Evolutionary conservation across 352 stramenopile genomes (phyloP), one percentile per base, ranked within the genome.

Genomic region (Phytophthora palmivora): DNA sequence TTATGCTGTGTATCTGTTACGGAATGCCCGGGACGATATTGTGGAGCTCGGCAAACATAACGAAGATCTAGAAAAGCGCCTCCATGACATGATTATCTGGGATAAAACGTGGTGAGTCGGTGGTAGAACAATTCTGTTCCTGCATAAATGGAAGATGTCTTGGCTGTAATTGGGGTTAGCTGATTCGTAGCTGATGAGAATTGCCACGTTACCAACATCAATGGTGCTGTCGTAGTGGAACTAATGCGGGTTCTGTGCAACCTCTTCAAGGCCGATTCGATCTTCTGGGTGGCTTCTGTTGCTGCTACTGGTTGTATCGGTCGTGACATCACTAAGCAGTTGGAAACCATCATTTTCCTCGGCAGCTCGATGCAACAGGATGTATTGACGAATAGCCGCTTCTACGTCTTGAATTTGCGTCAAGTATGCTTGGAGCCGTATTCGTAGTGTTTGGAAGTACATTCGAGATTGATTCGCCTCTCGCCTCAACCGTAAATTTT

Each of bases 21-120:
- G 78, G 2, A 67, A 80, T n/a, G 79, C 84, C 14, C 67, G 76
- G 10, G 79, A 88, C 48, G 87, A 95, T 48, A 87, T 95, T 42
- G 60, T 82, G 9, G 51, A 70, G 41, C 73, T 95, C 0, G 67
- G 63, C 1, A 55, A 62, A 18, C 61, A 70, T n/a, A 95, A 95
- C 54, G 51, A 72, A 11, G 72, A 83, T 38, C 68, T 93, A 11
- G 74, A 92, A 30, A 67, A 68, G 19, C 58, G 87, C 49, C 50
- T 88, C 4, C 50, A 74, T 22, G 60, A 75, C 9, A 46, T 79
- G 66, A 63, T 73, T 15, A 28, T 67, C 22, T 84, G 57, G 47
- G 67, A 79, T 39, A 76, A 78, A 45, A 72, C 62, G 2, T 81
- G 60, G 72, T 78, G 37, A 69, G 24, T 9, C 6, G 24, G 24